Conservation (phyloP, 78 protist species). For the Speleostelium caveatum region DNA sequence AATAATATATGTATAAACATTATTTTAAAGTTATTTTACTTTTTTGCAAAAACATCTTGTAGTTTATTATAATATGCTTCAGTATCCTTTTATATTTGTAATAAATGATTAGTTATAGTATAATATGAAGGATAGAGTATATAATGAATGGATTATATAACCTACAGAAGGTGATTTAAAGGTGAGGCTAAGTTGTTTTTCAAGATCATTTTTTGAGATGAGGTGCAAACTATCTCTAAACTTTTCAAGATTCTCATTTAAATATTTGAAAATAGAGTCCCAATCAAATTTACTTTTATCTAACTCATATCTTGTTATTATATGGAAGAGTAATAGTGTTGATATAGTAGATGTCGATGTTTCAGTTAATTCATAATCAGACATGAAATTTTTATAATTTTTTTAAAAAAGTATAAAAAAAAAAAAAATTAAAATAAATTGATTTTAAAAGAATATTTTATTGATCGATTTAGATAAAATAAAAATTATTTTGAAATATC, state of each 20-base stretch:
- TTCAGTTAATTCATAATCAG: too few relatives aligned
- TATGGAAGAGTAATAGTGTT: slow-evolving; percentile 29
- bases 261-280: neutral
- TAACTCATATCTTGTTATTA: neutral
- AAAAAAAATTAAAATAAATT: too few relatives aligned
- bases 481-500: too few relatives aligned
- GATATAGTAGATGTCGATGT: too few relatives aligned
- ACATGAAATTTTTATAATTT: too few relatives aligned
- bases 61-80: slow-evolving; percentile 35
- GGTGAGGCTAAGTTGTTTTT: neutral
- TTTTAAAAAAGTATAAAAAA: too few relatives aligned
- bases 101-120: neutral
- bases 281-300: slow-evolving; percentile 19
- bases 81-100: slow-evolving; percentile 13
- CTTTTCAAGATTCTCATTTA: neutral
- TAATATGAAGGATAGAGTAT: neutral
- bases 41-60: slow-evolving; percentile 2
- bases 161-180: neutral
- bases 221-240: neutral
- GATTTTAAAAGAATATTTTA: too few relatives aligned
- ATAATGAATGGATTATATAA: neutral
- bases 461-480: too few relatives aligned
- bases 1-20: neutral
- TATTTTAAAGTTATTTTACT: neutral
- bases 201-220: neutral